Conservation (phyloP, 805 yeast species). For the Brettanomyces naardenensis region DNA sequence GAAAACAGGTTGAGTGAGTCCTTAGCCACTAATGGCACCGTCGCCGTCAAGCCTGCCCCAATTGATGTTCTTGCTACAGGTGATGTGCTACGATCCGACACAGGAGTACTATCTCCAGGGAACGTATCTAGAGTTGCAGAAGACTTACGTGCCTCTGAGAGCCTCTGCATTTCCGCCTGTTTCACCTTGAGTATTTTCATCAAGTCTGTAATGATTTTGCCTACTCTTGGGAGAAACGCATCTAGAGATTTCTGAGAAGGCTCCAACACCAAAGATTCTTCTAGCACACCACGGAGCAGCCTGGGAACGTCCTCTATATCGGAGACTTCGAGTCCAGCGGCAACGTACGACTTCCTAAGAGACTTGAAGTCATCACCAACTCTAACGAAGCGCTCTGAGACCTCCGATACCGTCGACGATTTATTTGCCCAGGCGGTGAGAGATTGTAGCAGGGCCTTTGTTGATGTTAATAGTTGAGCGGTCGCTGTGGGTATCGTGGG, state of each 20-base stretch:
- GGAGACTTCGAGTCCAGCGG: conserved; percentile 70
- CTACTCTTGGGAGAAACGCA: conserved; percentile 69
- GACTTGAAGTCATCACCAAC: conserved; percentile 91
- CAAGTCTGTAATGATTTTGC: conserved; percentile 77
- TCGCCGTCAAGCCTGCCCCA: background rate
- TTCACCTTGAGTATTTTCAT: conserved; percentile 75
- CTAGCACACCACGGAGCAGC: conserved; percentile 68
- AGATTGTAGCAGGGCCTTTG: conserved; percentile 80
- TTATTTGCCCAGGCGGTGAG: conserved; percentile 86
- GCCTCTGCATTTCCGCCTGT: conserved; percentile 38
- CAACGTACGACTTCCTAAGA: conserved; percentile 70
- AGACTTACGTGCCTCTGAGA: background rate
- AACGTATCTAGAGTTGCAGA: background rate
- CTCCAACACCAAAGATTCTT: conserved; percentile 75
- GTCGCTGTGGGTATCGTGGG: conserved; percentile 57
- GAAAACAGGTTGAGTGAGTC: conserved; percentile 1
- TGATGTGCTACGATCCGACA: background rate
- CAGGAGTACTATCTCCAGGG: background rate
- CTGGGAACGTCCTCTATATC: conserved; percentile 91
- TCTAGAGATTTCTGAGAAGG: conserved; percentile 82
- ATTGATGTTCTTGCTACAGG: background rate
- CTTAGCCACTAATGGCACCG: background rate
- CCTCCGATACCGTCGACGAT: conserved; percentile 72
- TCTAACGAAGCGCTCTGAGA: conserved; percentile 84
- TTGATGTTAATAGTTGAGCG: conserved; percentile 60